A percentile compares a stretch with the other conserved stretches of the same genome.
These are phyloP conservation scores for Akebia trifoliata DNA, from an alignment of 164 flowering plant species.

Conservation along the genomic window DNA sequence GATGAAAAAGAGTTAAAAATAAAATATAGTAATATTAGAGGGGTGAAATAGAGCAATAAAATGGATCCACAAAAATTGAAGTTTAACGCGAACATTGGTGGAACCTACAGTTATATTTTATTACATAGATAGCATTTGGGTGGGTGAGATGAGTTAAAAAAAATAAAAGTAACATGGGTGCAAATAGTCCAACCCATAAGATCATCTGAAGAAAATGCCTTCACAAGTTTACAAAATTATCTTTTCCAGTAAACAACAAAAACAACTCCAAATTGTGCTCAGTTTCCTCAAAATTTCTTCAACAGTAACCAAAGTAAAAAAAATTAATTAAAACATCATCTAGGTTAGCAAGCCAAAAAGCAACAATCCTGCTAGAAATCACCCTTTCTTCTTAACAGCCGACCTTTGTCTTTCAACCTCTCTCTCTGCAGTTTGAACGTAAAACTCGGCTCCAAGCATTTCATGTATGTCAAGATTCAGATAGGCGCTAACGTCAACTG, in stretches of 20 bases:
- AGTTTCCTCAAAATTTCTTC: neutral
- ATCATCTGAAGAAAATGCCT: too few relatives aligned
- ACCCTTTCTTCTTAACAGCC: constrained; percentile 29
- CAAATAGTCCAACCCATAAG: too few relatives aligned
- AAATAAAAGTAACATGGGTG: too few relatives aligned
- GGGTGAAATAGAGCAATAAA: too few relatives aligned
- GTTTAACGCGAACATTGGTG: too few relatives aligned
- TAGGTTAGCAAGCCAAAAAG: neutral
- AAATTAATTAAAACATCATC: neutral
- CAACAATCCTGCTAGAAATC: neutral
- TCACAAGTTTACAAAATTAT: constrained; percentile 4
- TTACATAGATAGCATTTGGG: too few relatives aligned
- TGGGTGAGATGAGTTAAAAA: too few relatives aligned
- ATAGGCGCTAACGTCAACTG: constrained; percentile 43
- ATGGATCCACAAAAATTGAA: too few relatives aligned
- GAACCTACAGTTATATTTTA: too few relatives aligned
- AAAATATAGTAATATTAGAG: too few relatives aligned
- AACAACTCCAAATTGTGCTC: neutral
- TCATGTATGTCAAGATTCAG: constrained; percentile 56
- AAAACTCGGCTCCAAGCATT: constrained; percentile 93
- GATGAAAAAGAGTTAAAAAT: too few relatives aligned
- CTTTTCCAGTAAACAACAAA: neutral
- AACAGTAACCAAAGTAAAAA: neutral
- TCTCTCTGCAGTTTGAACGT: constrained; percentile 66
- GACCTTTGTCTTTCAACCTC: constrained; percentile 63